These are phyloP conservation scores for Talaromyces thailandensis DNA, from an alignment of 495 filamentous ascomycete genomes.

Conservation along the genomic window DNA sequence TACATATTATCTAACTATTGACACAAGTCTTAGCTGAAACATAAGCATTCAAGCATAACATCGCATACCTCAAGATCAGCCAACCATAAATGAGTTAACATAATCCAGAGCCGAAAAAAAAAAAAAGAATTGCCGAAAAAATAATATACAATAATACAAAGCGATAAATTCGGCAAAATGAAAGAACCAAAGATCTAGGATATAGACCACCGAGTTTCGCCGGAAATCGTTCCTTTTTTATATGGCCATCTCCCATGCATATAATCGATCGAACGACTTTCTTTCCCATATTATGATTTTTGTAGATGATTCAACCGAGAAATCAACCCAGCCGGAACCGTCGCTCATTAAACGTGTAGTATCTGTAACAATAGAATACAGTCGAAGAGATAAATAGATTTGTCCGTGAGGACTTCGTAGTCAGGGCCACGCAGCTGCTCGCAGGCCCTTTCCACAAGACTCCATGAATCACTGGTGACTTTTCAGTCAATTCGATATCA, in stretches of 20 bases:
- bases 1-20: background rate
- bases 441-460: background rate
- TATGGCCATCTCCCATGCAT: background rate
- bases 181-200: background rate
- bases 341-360: constrained; percentile 7
- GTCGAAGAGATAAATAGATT: constrained; percentile 2
- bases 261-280: background rate
- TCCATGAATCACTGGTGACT: background rate
- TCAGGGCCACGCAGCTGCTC: background rate
- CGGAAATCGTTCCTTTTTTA: background rate
- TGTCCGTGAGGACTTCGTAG: background rate
- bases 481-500: background rate
- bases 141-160: background rate
- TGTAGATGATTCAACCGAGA: constrained; percentile 2
- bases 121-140: background rate
- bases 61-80: background rate
- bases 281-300: background rate
- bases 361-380: constrained; percentile 4
- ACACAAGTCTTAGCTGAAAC: background rate
- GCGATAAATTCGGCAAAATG: background rate
- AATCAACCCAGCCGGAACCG: constrained; percentile 2
- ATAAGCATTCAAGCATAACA: background rate
- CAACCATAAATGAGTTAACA: background rate
- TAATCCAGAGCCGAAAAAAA: background rate
- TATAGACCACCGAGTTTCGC: background rate